phyloP scores from a whole-genome alignment of 1,284 basidiomycete species.

The Ustilago tritici region DNA sequence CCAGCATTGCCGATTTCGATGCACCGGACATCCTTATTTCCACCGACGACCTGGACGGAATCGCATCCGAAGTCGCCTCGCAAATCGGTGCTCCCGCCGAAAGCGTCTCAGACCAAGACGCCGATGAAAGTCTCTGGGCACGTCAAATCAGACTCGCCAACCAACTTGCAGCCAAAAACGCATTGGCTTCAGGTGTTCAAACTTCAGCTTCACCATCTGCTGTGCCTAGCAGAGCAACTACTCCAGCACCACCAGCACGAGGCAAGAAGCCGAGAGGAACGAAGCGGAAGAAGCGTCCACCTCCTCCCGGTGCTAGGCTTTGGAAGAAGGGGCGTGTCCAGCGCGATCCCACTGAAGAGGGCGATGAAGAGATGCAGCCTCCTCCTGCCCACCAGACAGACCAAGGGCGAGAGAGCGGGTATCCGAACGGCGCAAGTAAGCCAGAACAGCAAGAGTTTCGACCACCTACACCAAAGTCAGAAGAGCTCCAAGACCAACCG shows the following conservation, averaged over 20 bases:
- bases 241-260: constrained; percentile 15
- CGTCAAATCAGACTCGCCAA: constrained; percentile 35
- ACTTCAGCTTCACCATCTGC: constrained; percentile 17
- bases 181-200: constrained; percentile 11
- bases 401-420: background rate
- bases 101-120: constrained; percentile 26
- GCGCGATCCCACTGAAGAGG: constrained; percentile 21
- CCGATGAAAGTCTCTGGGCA: constrained; percentile 42
- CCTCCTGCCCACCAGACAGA: background rate
- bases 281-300: constrained; percentile 40
- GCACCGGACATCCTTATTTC: constrained; percentile 1
- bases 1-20: constrained; percentile 21
- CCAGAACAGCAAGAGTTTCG: background rate
- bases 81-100: constrained; percentile 17
- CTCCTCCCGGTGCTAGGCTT: constrained; percentile 42
- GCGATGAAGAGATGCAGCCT: constrained; percentile 6
- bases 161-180: constrained; percentile 14
- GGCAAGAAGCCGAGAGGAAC: constrained; percentile 9
- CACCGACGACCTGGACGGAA: constrained; percentile 13
- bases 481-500: background rate
- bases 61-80: constrained; percentile 21
- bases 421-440: background rate
- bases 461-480: background rate
- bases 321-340: constrained; percentile 52
- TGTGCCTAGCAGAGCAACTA: constrained; percentile 21